Conservation (phyloP, 345 rosid species). For the Eucalyptus regnans region DNA sequence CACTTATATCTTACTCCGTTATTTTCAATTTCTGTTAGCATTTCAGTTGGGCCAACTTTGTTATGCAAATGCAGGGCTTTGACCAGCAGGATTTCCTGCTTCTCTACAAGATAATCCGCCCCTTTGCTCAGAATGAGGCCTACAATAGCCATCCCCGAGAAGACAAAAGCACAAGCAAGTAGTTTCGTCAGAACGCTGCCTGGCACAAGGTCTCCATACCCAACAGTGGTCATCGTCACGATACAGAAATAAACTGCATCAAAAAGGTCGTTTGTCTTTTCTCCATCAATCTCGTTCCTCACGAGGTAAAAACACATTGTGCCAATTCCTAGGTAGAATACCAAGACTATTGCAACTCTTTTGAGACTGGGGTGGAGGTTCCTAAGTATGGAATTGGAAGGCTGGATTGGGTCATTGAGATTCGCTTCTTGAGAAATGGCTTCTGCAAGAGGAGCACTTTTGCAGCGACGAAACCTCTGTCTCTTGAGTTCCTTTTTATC, state of each 20-base stretch:
- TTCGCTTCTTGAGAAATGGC: conserved; percentile 2
- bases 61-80: conserved; percentile 39
- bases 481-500: conserved; percentile 5
- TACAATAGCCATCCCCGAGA: conserved; percentile 62
- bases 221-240: conserved; percentile 91
- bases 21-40: conserved; percentile 43
- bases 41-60: conserved; percentile 23
- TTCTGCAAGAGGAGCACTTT: conserved; percentile 66
- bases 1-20: conserved; percentile 47
- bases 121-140: conserved; percentile 57
- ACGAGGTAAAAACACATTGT: conserved; percentile 43
- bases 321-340: conserved; percentile 41
- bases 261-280: conserved; percentile 44
- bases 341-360: conserved; percentile 26
- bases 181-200: conserved; percentile 34
- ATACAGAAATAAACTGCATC: conserved; percentile 74
- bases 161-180: conserved; percentile 72
- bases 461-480: conserved; percentile 43
- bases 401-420: conserved; percentile 6
- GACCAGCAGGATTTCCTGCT: conserved; percentile 70
- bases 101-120: conserved; percentile 73
- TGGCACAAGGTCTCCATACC: conserved; percentile 95
- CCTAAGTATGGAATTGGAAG: conserved; percentile 14
- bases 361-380: conserved; percentile 32
- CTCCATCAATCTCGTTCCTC: conserved; percentile 46